phyloP scores from a whole-genome alignment of 2,329 filamentous ascomycete genomes.

The Amauroascus niger region DNA sequence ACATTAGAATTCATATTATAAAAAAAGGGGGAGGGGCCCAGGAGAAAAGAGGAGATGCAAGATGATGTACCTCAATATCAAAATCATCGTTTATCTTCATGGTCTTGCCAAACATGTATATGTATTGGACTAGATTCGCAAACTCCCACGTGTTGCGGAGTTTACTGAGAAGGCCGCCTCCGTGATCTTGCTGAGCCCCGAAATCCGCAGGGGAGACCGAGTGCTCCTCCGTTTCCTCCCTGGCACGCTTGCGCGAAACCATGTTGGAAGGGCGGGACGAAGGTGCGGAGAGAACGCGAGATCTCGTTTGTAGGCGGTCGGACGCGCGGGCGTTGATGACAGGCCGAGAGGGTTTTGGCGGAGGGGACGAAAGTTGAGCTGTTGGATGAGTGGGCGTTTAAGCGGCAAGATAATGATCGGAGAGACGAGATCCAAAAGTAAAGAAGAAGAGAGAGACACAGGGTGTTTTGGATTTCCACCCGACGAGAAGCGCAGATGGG shows the following conservation, averaged over 20 bases:
- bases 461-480: too few species aligned
- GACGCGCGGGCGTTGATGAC: slow-evolving; percentile 3
- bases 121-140: slow-evolving; percentile 85
- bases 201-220: slow-evolving; percentile 26
- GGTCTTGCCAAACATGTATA: slow-evolving; percentile 77
- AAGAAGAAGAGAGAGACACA: too few species aligned
- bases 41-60: slow-evolving; percentile 37
- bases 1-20: background rate
- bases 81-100: slow-evolving; percentile 84
- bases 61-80: slow-evolving; percentile 69
- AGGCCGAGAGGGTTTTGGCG: background rate
- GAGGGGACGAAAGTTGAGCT: too few species aligned
- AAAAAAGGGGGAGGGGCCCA: background rate
- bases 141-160: slow-evolving; percentile 94
- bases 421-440: too few species aligned
- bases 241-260: slow-evolving; percentile 47
- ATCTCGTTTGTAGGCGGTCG: background rate
- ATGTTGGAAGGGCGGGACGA: slow-evolving; percentile 26
- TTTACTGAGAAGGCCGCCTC: slow-evolving; percentile 48
- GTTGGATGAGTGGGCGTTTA: too few species aligned
- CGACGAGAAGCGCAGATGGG: background rate
- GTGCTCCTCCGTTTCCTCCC: slow-evolving; percentile 46
- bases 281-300: background rate
- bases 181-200: slow-evolving; percentile 24
- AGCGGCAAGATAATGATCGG: too few species aligned